Evolutionary conservation across 1,139 yeast genomes (phyloP), one percentile per base, ranked within the genome.

Genomic region (Kazachstania sp.): DNA sequence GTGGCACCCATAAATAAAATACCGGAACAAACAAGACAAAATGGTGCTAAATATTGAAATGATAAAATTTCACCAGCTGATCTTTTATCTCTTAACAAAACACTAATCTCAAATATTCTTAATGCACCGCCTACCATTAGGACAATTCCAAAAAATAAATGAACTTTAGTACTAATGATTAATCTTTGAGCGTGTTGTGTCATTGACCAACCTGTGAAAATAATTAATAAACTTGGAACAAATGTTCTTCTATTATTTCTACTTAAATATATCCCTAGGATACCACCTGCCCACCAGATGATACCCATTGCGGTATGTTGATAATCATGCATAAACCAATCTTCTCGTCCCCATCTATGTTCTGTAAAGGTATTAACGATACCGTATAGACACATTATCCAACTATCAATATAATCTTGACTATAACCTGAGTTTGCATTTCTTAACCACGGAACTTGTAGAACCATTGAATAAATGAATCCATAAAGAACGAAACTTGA

Each of bases 231-330:
- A 0, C 95, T 82, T 3, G 97, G 97, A 35, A 90, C 69, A 58
- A 83, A 85, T 41, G 85, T 77, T 53, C 97, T 74, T 48, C 63
- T 66, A 31, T 83, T 79, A 46, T 75, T 74, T 57, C 83, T 68
- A 1, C 95, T 77, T 45, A 88, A 68, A 66, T 77, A 84, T 56
- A 90, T 72, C 0, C 97, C 97, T 20, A 87, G 68, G 54, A 87
- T 70, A 2, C 97, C 97, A 44, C 95, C 95, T 48, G 87, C 79
- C 94, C 96, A 88, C 95, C 97, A 90, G 37, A 90, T 75, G 49
- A 90, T 84, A 2, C 97, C 97, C 95, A 90, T 87, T 28, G 95
- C 78, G 0, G 97, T 87, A 65, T 88, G 97, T 67, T 88, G 96
- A 63, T 83, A 86, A 63, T 85, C 95, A 4, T 95, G 94, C 72